Conservation (phyloP, 768 basidiomycete species). For the Lactarius sp. region DNA sequence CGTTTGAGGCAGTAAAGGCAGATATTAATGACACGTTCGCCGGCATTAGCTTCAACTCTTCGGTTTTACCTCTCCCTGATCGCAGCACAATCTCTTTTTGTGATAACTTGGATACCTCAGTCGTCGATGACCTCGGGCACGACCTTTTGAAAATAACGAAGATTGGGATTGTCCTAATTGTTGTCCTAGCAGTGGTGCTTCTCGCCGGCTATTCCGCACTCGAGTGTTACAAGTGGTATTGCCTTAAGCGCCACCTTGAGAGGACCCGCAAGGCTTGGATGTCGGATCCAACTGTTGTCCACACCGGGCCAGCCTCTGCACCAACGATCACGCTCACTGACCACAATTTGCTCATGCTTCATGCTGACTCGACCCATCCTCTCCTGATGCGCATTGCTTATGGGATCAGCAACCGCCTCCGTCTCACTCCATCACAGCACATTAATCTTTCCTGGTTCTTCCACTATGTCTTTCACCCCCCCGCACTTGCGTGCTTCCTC, state of each 20-base stretch:
- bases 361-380: slow-evolving; percentile 65
- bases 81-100: slow-evolving; percentile 73
- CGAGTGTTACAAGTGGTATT: slow-evolving; percentile 88
- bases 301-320: slow-evolving; percentile 33
- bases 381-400: slow-evolving; percentile 64
- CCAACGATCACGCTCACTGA: slow-evolving; percentile 61
- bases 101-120: slow-evolving; percentile 66
- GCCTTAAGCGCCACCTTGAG: slow-evolving; percentile 58
- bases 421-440: slow-evolving; percentile 56
- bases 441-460: slow-evolving; percentile 82
- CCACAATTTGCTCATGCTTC: slow-evolving; percentile 75
- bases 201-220: slow-evolving; percentile 68
- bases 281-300: slow-evolving; percentile 60
- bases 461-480: slow-evolving; percentile 87
- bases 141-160: slow-evolving; percentile 77
- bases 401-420: slow-evolving; percentile 45
- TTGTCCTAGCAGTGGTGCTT: slow-evolving; percentile 66
- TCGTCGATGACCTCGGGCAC: slow-evolving; percentile 78
- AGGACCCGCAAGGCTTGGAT: slow-evolving; percentile 73
- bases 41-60: slow-evolving; percentile 65
- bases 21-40: slow-evolving; percentile 87
- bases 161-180: slow-evolving; percentile 72
- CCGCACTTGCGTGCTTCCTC: slow-evolving; percentile 84
- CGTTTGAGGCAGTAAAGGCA: slow-evolving; percentile 82
- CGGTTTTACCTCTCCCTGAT: slow-evolving; percentile 70